These are phyloP conservation scores for Citrullus mucosospermus DNA, from an alignment of 306 rosid genomes.

Conservation along the genomic window DNA sequence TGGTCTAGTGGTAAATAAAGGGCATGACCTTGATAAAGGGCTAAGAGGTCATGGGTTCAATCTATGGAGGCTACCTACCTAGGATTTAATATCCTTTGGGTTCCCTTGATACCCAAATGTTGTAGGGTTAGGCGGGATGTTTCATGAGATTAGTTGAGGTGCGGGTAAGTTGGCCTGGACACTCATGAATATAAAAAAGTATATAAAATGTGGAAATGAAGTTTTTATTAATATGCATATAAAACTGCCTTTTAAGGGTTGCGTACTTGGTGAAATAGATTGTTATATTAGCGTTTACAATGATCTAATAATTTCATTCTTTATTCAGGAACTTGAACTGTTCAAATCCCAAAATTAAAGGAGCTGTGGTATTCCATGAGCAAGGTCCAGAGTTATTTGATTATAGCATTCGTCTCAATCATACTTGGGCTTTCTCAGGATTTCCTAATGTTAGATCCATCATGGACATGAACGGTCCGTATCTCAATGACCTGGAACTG, in stretches of 20 bases:
- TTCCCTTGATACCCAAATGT: no score
- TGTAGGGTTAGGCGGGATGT: no score
- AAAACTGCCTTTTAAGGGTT: neutral
- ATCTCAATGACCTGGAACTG: slow-evolving; percentile 74
- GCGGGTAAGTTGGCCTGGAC: no score
- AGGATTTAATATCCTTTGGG: no score
- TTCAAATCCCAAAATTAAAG: slow-evolving; percentile 72
- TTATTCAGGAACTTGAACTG: slow-evolving; percentile 76
- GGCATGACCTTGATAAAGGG: no score
- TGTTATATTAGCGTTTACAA: neutral
- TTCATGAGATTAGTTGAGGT: no score
- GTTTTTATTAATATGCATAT: neutral
- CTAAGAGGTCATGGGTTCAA: no score
- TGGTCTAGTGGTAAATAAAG: no score
- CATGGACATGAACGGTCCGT: slow-evolving; percentile 94
- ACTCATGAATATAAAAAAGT: no score
- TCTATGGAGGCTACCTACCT: no score
- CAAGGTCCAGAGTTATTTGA: slow-evolving; percentile 82
- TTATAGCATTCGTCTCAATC: slow-evolving; percentile 93
- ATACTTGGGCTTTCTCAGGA: slow-evolving; percentile 98
- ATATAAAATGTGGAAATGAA: neutral
- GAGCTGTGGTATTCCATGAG: slow-evolving; percentile 73
- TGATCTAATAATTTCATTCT: neutral
- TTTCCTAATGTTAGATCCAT: slow-evolving; percentile 83
- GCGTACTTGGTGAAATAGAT: neutral